phyloP scores from a whole-genome alignment of 1,284 basidiomycete genomes.

The Irpex lacteus region DNA sequence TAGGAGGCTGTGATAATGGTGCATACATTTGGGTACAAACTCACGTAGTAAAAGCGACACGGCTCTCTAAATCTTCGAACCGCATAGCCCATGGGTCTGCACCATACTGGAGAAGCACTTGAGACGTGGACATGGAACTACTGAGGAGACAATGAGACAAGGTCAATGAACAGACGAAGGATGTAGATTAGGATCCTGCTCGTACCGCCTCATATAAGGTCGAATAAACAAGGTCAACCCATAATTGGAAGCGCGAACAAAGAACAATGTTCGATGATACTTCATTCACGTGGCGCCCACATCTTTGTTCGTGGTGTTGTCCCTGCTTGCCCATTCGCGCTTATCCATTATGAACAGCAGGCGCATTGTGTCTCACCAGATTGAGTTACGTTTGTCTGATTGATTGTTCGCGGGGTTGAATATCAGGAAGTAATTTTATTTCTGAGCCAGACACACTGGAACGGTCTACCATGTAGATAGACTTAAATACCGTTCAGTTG shows the following conservation, averaged over 20 bases:
- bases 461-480: not conserved
- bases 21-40: conserved; percentile 23
- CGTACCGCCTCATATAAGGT: conserved; percentile 8
- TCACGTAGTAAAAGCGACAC: conserved; percentile 65
- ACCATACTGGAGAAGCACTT: conserved; percentile 61
- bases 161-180: conserved; percentile 16
- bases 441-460: conserved; percentile 3
- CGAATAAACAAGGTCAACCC: conserved; percentile 12
- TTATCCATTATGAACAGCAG: not conserved
- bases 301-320: not conserved
- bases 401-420: not conserved
- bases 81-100: conserved; percentile 55
- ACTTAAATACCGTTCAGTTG: no score
- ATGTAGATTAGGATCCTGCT: conserved; percentile 6
- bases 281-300: not conserved
- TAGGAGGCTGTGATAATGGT: not conserved
- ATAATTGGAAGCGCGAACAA: conserved; percentile 3
- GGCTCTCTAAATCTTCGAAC: conserved; percentile 61
- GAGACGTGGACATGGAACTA: conserved; percentile 34
- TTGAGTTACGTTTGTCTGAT: not conserved
- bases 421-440: not conserved
- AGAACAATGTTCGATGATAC: not conserved
- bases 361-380: not conserved
- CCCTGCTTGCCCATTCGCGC: not conserved
- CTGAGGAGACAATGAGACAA: conserved; percentile 20